Conservation (phyloP, 2,329 filamentous ascomycete species). For the Penicillium sp. region DNA sequence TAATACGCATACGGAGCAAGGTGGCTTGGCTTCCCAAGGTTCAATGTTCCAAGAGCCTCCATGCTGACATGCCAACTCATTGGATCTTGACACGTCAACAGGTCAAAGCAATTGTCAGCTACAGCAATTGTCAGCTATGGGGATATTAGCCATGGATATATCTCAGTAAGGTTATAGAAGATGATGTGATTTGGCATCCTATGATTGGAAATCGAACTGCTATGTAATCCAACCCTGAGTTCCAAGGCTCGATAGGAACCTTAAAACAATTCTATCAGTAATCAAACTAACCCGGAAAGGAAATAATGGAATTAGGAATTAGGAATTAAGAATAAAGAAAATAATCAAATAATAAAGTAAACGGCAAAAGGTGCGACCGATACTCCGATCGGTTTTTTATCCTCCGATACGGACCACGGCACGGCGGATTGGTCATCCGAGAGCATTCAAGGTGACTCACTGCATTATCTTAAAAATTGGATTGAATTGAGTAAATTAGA, state of each 20-base stretch:
- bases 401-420: conserved; percentile 5
- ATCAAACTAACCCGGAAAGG: not conserved
- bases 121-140: not conserved
- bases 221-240: not conserved
- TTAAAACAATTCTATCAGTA: not conserved
- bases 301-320: conserved; percentile 3
- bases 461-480: not conserved
- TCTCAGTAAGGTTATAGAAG: too few species aligned
- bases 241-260: not conserved
- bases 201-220: conserved; percentile 7
- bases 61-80: conserved; percentile 5
- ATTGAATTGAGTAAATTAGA: not conserved
- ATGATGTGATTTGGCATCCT: not conserved
- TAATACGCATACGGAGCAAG: not conserved
- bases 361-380: conserved; percentile 1
- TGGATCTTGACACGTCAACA: not conserved
- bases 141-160: not conserved
- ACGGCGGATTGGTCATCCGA: conserved; percentile 13
- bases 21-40: conserved; percentile 5
- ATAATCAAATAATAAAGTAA: not conserved
- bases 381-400: conserved; percentile 1
- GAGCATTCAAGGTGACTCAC: not conserved
- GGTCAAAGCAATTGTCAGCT: conserved; percentile 2
- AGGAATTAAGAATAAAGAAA: not conserved
- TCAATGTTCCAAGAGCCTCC: not conserved